A percentile compares a stretch with the other conserved stretches of the same genome.
Conservation (phyloP, 78 protist genomes). For the Dictyostelium citrinum region DNA sequence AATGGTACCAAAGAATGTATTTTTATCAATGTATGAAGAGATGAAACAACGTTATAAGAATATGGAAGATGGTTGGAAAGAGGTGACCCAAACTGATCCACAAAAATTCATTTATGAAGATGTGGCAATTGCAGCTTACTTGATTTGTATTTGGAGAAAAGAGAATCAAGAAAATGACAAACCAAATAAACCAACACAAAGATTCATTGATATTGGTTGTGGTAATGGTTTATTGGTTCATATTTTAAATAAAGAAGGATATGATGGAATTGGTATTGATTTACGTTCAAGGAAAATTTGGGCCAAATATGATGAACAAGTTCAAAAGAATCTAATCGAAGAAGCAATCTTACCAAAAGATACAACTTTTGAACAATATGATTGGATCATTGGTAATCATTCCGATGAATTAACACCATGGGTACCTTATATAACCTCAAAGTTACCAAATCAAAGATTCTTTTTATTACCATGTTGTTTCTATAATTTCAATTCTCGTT, state of each 20-base stretch:
- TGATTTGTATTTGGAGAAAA: conserved; percentile 60
- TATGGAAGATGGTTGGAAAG: conserved; percentile 43
- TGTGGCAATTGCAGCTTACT: conserved; percentile 78
- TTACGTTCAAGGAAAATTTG: conserved; percentile 30
- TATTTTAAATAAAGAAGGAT: conserved; percentile 79
- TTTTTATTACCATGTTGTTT: conserved; percentile 86
- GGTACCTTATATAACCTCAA: conserved; percentile 77
- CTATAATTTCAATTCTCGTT: conserved; percentile 60
- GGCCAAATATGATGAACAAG: conserved; percentile 34
- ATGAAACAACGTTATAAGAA: conserved; percentile 57
- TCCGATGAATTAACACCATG: conserved; percentile 89
- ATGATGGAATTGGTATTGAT: conserved; percentile 81
- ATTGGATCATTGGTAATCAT: conserved; percentile 87
- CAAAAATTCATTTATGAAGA: conserved; percentile 85
- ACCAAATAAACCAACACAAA: neutral
- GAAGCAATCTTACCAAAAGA: conserved; percentile 30
- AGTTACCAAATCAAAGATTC: conserved; percentile 38
- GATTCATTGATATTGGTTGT: conserved; percentile 87
- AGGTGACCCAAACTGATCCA: conserved; percentile 77
- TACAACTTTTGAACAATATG: conserved; percentile 19
- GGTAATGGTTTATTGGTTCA: conserved; percentile 85
- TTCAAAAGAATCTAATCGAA: conserved; percentile 12
- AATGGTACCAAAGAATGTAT: conserved; percentile 50
- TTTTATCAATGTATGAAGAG: conserved; percentile 26
- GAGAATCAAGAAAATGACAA: neutral